phyloP scores from a whole-genome alignment of 2,329 filamentous ascomycete genomes.

The Cryphonectria nitschkei region DNA sequence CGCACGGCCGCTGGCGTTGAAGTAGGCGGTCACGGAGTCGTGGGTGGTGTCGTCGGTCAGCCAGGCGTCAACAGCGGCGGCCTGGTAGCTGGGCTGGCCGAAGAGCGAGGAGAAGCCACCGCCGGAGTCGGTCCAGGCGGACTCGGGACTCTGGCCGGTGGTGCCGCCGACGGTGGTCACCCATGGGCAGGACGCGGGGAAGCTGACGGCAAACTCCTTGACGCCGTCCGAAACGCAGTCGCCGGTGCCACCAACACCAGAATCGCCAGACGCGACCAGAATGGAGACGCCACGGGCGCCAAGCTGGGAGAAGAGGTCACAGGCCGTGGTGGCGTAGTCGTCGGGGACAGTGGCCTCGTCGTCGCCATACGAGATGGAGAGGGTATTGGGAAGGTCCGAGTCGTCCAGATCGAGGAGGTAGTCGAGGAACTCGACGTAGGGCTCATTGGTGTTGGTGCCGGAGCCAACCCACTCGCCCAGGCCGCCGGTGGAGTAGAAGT shows the following conservation, averaged over 20 bases:
- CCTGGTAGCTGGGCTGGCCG: constrained; percentile 48
- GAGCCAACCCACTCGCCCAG: constrained; percentile 33
- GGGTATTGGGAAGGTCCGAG: constrained; percentile 61
- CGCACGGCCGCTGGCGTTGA: constrained; percentile 37
- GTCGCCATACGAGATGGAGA: constrained; percentile 73
- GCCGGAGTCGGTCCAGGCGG: constrained; percentile 54
- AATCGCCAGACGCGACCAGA: constrained; percentile 66
- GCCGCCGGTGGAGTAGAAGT: constrained; percentile 33
- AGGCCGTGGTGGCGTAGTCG: constrained; percentile 55
- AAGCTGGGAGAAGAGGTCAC: constrained; percentile 65
- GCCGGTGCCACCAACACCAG: constrained; percentile 39
- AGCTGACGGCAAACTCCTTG: constrained; percentile 48
- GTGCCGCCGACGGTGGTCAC: constrained; percentile 67
- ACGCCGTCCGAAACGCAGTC: constrained; percentile 32
- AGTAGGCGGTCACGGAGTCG: constrained; percentile 37
- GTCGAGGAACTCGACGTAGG: constrained; percentile 66
- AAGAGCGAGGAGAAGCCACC: constrained; percentile 56
- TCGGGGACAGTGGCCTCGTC: constrained; percentile 60
- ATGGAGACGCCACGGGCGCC: constrained; percentile 68
- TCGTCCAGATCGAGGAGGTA: constrained; percentile 61
- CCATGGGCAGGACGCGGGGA: constrained; percentile 55
- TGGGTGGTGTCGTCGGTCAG: constrained; percentile 19
- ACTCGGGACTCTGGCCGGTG: constrained; percentile 53
- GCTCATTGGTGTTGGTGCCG: constrained; percentile 60
- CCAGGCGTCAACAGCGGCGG: constrained; percentile 36